A percentile compares a stretch with the other conserved stretches of the same genome.
Evolutionary conservation across 495 filamentous ascomycete genomes (phyloP).

Genomic region (Delitschia confertaspora): DNA sequence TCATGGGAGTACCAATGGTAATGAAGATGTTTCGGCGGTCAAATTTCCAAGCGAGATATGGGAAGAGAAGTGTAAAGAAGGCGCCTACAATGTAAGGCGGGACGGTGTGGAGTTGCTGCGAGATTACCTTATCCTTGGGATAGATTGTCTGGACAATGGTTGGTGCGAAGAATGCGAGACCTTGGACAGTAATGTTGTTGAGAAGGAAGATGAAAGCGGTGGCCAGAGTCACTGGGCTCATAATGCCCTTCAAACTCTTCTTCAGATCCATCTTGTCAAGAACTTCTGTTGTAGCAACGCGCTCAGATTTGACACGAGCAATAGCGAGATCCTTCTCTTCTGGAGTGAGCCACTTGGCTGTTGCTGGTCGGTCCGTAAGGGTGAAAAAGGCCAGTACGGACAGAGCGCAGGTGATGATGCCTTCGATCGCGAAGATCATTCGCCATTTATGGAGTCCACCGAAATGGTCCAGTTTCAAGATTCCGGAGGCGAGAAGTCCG

Average conservation of each 20-base stretch:
- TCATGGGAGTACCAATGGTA: slow-evolving; percentile 42
- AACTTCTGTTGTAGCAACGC: slow-evolving; percentile 54
- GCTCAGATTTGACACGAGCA: slow-evolving; percentile 49
- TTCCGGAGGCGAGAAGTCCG: slow-evolving; percentile 56
- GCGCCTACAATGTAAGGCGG: slow-evolving; percentile 63
- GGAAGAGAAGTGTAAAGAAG: slow-evolving; percentile 56
- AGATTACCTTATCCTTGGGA: slow-evolving; percentile 44
- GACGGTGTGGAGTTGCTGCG: slow-evolving; percentile 61
- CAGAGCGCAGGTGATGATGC: slow-evolving; percentile 29
- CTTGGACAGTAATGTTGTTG: slow-evolving; percentile 48
- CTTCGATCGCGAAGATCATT: slow-evolving; percentile 33
- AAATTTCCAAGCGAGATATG: slow-evolving; percentile 50
- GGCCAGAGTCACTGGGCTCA: slow-evolving; percentile 42
- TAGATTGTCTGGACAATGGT: slow-evolving; percentile 62
- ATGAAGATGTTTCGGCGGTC: slow-evolving; percentile 46
- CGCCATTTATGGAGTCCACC: slow-evolving; percentile 34
- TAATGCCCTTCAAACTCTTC: slow-evolving; percentile 43
- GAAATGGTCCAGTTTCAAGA: slow-evolving; percentile 40
- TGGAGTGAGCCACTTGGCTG: slow-evolving; percentile 27
- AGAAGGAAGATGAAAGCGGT: slow-evolving; percentile 45
- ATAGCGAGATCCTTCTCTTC: slow-evolving; percentile 33
- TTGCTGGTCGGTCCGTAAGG: slow-evolving; percentile 27
- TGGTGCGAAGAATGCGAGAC: slow-evolving; percentile 60
- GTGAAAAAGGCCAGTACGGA: slow-evolving; percentile 27
- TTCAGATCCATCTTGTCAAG: slow-evolving; percentile 42